Percentiles rank a stretch among this genome's conserved stretches.
phyloP scores from a whole-genome alignment of 441 rosid genomes.

The Bocquillonia castaneifolia region DNA sequence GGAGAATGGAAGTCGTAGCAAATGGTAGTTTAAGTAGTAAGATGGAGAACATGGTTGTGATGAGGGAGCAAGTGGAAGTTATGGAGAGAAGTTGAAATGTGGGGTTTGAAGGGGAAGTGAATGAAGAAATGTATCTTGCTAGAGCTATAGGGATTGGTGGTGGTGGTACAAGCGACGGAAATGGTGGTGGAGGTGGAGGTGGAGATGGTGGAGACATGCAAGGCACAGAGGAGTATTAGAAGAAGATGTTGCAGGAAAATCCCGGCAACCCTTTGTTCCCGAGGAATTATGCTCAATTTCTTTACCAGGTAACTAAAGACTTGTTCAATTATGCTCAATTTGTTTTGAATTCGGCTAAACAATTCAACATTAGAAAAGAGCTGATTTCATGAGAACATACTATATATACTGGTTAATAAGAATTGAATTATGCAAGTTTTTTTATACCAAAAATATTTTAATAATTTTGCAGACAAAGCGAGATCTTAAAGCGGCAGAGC shows the following conservation, averaged over 20 bases:
- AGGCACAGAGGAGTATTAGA: slow-evolving; percentile 43
- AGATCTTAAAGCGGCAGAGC: slow-evolving; percentile 50
- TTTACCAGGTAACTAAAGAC: slow-evolving; percentile 46
- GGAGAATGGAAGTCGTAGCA: slow-evolving; percentile 10
- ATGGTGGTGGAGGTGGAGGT: slow-evolving; percentile 14
- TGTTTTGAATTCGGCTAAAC: too few relatives aligned
- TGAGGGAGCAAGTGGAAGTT: slow-evolving; percentile 13
- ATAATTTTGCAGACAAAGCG: slow-evolving; percentile 46
- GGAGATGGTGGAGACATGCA: slow-evolving; percentile 35
- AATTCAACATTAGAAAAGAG: not conserved
- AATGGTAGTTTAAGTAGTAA: slow-evolving; percentile 8
- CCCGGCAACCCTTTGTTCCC: slow-evolving; percentile 50
- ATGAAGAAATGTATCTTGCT: slow-evolving; percentile 38
- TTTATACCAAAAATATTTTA: too few relatives aligned
- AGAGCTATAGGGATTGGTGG: slow-evolving; percentile 37
- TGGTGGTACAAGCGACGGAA: slow-evolving; percentile 4
- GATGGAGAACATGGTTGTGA: slow-evolving; percentile 10
- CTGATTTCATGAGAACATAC: too few relatives aligned
- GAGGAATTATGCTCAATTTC: slow-evolving; percentile 57
- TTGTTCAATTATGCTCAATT: not conserved
- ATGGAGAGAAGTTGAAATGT: slow-evolving; percentile 13
- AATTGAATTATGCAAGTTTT: too few relatives aligned
- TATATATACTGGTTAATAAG: too few relatives aligned
- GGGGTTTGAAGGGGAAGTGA: slow-evolving; percentile 19
- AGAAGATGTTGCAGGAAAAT: slow-evolving; percentile 48